Percentiles rank a stretch among this genome's conserved stretches.
phyloP scores from a whole-genome alignment of 2,329 filamentous ascomycete genomes.

The Ceratocystiopsis brevicomis region DNA sequence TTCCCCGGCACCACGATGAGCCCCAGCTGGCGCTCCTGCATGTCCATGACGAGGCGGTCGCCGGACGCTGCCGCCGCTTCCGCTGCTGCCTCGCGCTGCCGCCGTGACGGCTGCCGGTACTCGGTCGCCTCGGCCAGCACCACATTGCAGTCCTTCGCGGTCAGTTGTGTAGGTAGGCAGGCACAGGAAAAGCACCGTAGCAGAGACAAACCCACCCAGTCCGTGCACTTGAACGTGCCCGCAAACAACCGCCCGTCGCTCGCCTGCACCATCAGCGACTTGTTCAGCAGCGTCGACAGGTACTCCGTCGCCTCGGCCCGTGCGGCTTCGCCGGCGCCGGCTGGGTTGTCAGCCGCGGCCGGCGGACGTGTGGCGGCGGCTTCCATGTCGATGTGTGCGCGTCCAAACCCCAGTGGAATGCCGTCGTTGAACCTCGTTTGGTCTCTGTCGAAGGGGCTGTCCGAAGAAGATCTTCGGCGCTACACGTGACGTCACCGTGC shows the following conservation, averaged over 20 bases:
- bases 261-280: slow-evolving; percentile 59
- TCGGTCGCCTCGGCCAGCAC: slow-evolving; percentile 76
- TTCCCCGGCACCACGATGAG: slow-evolving; percentile 76
- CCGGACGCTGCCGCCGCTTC: slow-evolving; percentile 9
- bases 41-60: slow-evolving; percentile 39
- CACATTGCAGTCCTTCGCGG: slow-evolving; percentile 59
- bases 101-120: slow-evolving; percentile 55
- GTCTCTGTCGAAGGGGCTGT: no score
- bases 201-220: slow-evolving; percentile 39
- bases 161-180: not conserved
- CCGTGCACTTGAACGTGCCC: slow-evolving; percentile 85
- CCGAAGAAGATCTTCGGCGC: no score
- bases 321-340: no score
- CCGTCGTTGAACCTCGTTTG: no score
- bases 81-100: slow-evolving; percentile 20
- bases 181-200: not conserved
- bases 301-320: slow-evolving; percentile 17
- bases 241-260: slow-evolving; percentile 77
- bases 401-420: no score
- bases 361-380: no score
- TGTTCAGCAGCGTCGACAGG: slow-evolving; percentile 51
- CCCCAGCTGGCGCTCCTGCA: slow-evolving; percentile 74
- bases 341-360: no score
- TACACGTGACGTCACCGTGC: no score
- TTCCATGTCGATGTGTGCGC: no score